Percentiles rank a stretch among this genome's conserved stretches.
These are phyloP conservation scores for Barbarea vulgaris DNA, from an alignment of 345 rosid species.

Conservation along the genomic window DNA sequence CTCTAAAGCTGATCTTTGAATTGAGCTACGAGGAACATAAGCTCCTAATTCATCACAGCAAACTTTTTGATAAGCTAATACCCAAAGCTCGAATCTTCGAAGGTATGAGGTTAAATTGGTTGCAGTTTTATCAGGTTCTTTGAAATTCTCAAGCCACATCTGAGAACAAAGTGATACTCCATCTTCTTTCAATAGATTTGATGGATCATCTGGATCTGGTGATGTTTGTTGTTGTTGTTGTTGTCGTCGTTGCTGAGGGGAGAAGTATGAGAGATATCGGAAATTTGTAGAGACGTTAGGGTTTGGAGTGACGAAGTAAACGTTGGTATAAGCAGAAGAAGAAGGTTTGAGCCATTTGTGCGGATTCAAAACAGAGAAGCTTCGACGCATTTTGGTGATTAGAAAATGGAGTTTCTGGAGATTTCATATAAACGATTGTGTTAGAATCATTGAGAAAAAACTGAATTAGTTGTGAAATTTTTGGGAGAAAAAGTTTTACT, in stretches of 20 bases:
- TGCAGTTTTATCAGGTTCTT: constrained; percentile 54
- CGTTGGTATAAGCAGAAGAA: constrained; percentile 9
- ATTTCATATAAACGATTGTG: background rate
- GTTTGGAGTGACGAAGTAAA: constrained; percentile 28
- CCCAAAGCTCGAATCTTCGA: constrained; percentile 90
- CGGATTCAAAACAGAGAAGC: constrained; percentile 41
- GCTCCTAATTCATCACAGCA: constrained; percentile 85
- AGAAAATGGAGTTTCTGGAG: background rate
- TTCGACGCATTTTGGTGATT: constrained; percentile 55
- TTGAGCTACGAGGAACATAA: constrained; percentile 81
- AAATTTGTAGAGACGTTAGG: constrained; percentile 36
- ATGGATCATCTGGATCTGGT: constrained; percentile 81
- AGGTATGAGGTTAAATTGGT: constrained; percentile 67
- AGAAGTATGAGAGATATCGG: constrained; percentile 58
- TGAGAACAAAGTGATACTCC: constrained; percentile 93
- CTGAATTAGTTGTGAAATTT: background rate
- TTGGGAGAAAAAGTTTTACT: constrained; percentile 2
- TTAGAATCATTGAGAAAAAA: background rate
- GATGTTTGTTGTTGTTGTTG: constrained; percentile 57
- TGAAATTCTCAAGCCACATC: constrained; percentile 83
- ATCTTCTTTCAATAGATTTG: constrained; percentile 85
- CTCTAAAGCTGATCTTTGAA: constrained; percentile 77
- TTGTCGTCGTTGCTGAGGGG: constrained; percentile 53
- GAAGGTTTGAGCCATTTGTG: constrained; percentile 40
- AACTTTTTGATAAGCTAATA: constrained; percentile 90